These are phyloP conservation scores for Malassezia caprae DNA, from an alignment of 1,284 basidiomycete genomes.

Conservation along the genomic window DNA sequence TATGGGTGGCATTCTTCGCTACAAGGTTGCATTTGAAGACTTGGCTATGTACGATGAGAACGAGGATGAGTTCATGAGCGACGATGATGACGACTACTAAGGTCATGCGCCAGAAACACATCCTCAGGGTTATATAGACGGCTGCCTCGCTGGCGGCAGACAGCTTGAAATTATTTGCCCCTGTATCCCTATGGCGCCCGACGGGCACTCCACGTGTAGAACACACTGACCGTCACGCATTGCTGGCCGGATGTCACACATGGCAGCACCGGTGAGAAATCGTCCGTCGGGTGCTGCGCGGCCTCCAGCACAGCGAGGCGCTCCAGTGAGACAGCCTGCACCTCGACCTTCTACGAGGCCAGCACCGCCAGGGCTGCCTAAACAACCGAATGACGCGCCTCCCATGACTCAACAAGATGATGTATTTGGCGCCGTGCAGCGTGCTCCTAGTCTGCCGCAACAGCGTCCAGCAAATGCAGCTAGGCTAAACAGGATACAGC, in stretches of 20 bases:
- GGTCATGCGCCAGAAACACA: not conserved
- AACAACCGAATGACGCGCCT: not conserved
- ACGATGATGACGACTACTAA: conserved; percentile 33
- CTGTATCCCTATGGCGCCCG: not conserved
- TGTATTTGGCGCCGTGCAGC: conserved; percentile 7
- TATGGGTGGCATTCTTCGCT: conserved; percentile 79
- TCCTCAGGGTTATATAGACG: not conserved
- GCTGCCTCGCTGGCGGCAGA: not conserved
- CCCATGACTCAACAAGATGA: not conserved
- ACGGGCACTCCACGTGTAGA: not conserved
- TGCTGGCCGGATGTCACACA: not conserved
- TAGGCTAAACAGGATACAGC: not conserved
- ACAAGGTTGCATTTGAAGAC: conserved; percentile 47
- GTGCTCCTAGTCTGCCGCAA: not conserved
- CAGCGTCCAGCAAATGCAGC: not conserved
- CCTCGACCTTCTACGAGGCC: not conserved
- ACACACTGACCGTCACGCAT: not conserved
- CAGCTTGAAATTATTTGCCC: not conserved
- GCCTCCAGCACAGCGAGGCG: not conserved
- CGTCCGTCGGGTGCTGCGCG: not conserved
- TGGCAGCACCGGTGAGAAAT: not conserved
- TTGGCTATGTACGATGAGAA: conserved; percentile 42
- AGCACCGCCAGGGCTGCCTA: not conserved
- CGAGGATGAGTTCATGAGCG: conserved; percentile 46
- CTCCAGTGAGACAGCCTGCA: not conserved